Evolutionary conservation across 805 yeast species (phyloP), one percentile per base, ranked within the genome.

Genomic region (Myxozyma udenii): DNA sequence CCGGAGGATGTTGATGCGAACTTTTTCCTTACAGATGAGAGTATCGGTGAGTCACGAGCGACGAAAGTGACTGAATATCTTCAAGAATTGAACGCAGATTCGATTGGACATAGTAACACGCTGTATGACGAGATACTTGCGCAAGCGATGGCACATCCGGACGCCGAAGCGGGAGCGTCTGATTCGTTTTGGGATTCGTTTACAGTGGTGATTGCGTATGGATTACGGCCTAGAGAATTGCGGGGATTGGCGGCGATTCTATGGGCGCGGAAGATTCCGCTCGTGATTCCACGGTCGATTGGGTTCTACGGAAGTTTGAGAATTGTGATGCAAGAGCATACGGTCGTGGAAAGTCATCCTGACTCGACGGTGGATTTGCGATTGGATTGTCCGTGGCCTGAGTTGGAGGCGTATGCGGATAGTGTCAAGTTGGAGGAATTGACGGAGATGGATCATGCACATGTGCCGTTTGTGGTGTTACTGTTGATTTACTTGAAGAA

Each of bases 331-430:
- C 66, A 63, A 24, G 87, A 83, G 60, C 79, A 80, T 61, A 78
- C 36, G 23, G 60, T 58, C 22, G 69, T 87, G 14, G 90, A 90
- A 53, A 79, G 95, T 0, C 95, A 88, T 65, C 80, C 83, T 0
- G 81, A 73, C 30, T 71, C 77, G 6, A 62, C 82, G 1, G 79
- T 75, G 23, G 95, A 87, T 61, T 68, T 89, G 51, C 70, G 95
- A 46, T 67, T 89, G 1, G 83, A 80, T 53, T 39, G 46, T 2
- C 86, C 93, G 0, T 91, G 96, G 96, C 68, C 73, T 0, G 88
- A 85, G 58, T 67, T 89, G 5, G 66, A 67, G 33, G 69, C 67
- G 0, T 80, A 74, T 58, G 73, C 78, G 14, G 77, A 79, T 44
- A 66, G 78, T 0, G 70, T 81, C 41, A 79, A 82, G 48, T 57